Conservation (phyloP, 1,139 yeast species). For the Scheffersomyces cryptocercus region DNA sequence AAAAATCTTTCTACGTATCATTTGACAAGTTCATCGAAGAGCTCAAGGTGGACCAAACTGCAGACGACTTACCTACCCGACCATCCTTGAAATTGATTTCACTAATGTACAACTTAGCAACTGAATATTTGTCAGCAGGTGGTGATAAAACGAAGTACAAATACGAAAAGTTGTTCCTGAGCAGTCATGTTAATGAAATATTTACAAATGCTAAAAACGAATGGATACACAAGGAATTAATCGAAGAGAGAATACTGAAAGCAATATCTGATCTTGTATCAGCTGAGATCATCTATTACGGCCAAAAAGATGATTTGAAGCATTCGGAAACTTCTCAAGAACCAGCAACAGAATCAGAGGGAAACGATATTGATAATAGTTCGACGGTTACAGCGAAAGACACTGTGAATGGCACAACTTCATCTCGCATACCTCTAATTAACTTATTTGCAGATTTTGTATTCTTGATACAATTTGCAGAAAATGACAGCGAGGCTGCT, state of each 20-base stretch:
- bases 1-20: constrained; percentile 10
- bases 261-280: not conserved
- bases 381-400: not conserved
- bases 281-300: too few species aligned
- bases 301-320: not conserved
- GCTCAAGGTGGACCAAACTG: constrained; percentile 3
- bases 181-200: constrained; percentile 11
- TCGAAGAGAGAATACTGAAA: not conserved
- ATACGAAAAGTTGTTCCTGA: constrained; percentile 24
- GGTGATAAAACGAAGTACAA: constrained; percentile 8
- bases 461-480: constrained; percentile 26
- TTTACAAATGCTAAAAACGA: constrained; percentile 28
- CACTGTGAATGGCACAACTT: not conserved
- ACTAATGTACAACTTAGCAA: constrained; percentile 23
- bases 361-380: not conserved
- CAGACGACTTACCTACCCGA: constrained; percentile 18
- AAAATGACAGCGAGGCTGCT: constrained; percentile 4
- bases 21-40: constrained; percentile 8
- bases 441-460: constrained; percentile 23
- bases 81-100: constrained; percentile 27
- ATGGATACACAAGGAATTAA: constrained; percentile 21
- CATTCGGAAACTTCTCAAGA: not conserved
- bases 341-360: too few species aligned
- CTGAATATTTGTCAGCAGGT: constrained; percentile 14
- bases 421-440: not conserved